Evolutionary conservation across 129 eudicot genomes (phyloP).

Genomic region (Erigeron canadensis): DNA sequence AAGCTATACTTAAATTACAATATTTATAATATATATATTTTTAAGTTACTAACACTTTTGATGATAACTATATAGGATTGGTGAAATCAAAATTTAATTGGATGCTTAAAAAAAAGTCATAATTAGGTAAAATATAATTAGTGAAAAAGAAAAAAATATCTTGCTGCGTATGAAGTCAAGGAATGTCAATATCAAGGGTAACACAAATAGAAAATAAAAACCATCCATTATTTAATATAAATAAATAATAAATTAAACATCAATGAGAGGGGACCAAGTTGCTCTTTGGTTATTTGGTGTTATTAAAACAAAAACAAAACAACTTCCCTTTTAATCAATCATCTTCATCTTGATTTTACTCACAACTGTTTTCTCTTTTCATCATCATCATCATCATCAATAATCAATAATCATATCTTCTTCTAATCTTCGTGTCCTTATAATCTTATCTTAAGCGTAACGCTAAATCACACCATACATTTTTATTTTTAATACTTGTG

Average conservation of each 20-base stretch:
- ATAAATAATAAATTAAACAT: background rate
- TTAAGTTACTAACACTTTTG: too few species aligned
- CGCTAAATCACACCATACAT: conserved; percentile 37
- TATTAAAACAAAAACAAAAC: background rate
- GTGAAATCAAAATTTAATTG: too few species aligned
- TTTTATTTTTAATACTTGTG: conserved; percentile 5
- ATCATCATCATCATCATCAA: conserved; percentile 16
- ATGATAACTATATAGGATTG: too few species aligned
- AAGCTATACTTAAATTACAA: too few species aligned
- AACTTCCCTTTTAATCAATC: background rate
- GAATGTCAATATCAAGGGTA: background rate
- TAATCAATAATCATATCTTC: conserved; percentile 1
- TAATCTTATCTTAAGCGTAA: conserved; percentile 39
- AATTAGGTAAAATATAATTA: too few species aligned
- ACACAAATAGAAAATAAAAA: background rate
- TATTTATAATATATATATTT: too few species aligned
- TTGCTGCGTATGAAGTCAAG: background rate
- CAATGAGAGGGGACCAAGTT: background rate
- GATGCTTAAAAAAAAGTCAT: too few species aligned
- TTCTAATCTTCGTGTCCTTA: background rate
- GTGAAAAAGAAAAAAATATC: too few species aligned
- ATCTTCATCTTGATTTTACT: background rate
- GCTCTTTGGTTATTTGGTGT: background rate
- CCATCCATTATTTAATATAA: too few species aligned
- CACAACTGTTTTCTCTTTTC: background rate